Base-by-base conservation (phyloP, 2,329 filamentous ascomycete genomes). In the Phaeosphaeriaceae sp. region DNA sequence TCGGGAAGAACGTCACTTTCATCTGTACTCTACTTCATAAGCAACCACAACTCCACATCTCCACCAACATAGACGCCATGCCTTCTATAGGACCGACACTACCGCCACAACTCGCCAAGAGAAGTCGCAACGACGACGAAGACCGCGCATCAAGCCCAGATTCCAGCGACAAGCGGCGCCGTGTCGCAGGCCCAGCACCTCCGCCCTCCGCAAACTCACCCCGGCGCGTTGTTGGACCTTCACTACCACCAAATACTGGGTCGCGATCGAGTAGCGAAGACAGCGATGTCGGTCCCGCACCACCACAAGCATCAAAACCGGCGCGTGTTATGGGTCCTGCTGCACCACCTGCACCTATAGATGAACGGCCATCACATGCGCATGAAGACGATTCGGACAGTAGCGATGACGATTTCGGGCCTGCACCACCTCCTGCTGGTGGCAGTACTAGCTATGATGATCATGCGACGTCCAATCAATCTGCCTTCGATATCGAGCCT, bases 31-130 rank as follows among this genome's bases (percentile, higher is more conserved):
- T 19, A 30, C 3, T n/a, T n/a, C n/a, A n/a, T n/a, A n/a, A n/a
- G 44, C 53, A 44, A 22, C 46, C n/a, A 49, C 40, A 44, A 19
- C 48, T 47, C 47, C 55, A 28, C 26, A 51, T 58, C 56, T 28
- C 47, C 21, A 28, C 35, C 30, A 23, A 46, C 52, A 50, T 52
- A 61, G 65, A 66, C 70, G 78, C 19, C 21, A 92, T 92, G 89
- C 81, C 88, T 52, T 88, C 86, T 32, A 88, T 92, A 71, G 90
- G 91, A 5, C 91, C 91, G 15, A 83, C 88, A 60, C 77, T 93
- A 23, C 91, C 91, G 13, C 84, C 90, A 4, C 87, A 91, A 61
- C 83, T 90, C 44, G 67, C 83, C 11, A 82, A 86, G 75, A 72
- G 79, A 62, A 78, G 87, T 83, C 79, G 79, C 76, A 66, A 83